Evolutionary conservation across 768 basidiomycete genomes (phyloP).

Genomic region (Termitomyces heimii): DNA sequence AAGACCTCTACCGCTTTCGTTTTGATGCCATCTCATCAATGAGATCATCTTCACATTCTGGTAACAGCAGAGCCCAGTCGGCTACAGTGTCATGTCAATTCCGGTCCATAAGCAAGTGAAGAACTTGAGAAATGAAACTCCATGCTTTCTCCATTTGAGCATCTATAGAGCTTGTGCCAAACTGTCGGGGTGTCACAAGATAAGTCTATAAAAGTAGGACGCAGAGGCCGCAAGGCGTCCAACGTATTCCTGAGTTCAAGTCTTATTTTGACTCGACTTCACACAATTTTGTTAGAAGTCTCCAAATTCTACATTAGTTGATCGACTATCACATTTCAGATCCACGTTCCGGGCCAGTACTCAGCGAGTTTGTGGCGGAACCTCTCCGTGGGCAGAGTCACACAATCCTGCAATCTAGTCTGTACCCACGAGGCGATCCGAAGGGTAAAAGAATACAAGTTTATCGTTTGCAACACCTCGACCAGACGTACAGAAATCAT

Average conservation of each 20-base stretch:
- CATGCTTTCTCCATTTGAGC: conserved; percentile 5
- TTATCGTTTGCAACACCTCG: not conserved
- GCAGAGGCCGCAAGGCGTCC: not conserved
- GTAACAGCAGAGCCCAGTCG: not conserved
- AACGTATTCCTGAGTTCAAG: not conserved
- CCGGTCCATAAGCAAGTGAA: not conserved
- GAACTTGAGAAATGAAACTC: not conserved
- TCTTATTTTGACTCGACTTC: not conserved
- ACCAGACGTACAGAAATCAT: conserved; percentile 5
- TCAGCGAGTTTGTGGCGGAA: conserved; percentile 7
- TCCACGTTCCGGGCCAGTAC: not conserved
- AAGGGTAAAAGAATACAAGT: not conserved
- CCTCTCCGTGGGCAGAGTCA: not conserved
- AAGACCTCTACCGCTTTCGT: conserved; percentile 7
- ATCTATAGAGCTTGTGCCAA: not conserved
- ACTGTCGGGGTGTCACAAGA: conserved; percentile 4
- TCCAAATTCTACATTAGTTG: not conserved
- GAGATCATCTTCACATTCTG: not conserved
- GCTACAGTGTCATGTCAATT: not conserved
- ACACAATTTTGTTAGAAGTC: not conserved
- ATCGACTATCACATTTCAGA: not conserved
- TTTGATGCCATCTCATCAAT: conserved; percentile 14
- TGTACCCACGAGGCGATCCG: not conserved
- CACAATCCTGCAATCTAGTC: not conserved
- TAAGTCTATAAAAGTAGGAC: not conserved